These are phyloP conservation scores for Vaccinium vitisidaea DNA, from an alignment of 148 eudicot genomes.

Conservation along the genomic window DNA sequence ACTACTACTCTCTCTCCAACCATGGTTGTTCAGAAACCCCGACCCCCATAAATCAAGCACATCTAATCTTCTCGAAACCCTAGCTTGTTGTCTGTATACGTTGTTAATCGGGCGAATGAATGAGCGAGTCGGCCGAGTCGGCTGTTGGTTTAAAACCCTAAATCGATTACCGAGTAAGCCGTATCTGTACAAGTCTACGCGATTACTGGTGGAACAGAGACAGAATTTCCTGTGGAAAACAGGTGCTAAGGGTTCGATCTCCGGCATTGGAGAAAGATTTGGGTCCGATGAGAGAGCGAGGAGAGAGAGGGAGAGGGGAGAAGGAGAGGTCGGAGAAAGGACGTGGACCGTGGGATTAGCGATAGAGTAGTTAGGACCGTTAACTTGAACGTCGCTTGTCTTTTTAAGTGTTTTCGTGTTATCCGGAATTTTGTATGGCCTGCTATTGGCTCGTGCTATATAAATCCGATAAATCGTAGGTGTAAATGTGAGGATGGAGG, in stretches of 20 bases:
- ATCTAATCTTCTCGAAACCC: slow-evolving; percentile 32
- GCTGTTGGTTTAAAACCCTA: slow-evolving; percentile 35
- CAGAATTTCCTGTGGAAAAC: slow-evolving; percentile 43
- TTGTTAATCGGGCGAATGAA: slow-evolving; percentile 18
- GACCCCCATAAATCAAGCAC: slow-evolving; percentile 24
- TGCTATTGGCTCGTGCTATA: background rate
- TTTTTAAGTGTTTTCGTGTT: background rate
- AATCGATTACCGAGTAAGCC: slow-evolving; percentile 33
- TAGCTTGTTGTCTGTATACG: slow-evolving; percentile 31
- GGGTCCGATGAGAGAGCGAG: background rate
- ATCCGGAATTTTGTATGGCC: background rate
- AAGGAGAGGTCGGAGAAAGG: background rate
- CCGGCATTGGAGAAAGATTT: slow-evolving; percentile 31
- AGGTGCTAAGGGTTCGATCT: slow-evolving; percentile 37
- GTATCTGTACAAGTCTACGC: slow-evolving; percentile 37
- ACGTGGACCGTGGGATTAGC: slow-evolving; percentile 13
- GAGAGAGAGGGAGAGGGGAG: background rate
- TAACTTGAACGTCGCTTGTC: background rate
- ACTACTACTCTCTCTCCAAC: slow-evolving; percentile 5
- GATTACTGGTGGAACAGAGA: slow-evolving; percentile 30
- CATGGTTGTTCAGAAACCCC: slow-evolving; percentile 23
- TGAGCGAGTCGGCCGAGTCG: slow-evolving; percentile 8
- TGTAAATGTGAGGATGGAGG: background rate
- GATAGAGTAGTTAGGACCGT: slow-evolving; percentile 11
- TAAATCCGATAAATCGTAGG: too few relatives aligned